Conservation (phyloP, 306 rosid genomes). For the Vigna hirtella region DNA sequence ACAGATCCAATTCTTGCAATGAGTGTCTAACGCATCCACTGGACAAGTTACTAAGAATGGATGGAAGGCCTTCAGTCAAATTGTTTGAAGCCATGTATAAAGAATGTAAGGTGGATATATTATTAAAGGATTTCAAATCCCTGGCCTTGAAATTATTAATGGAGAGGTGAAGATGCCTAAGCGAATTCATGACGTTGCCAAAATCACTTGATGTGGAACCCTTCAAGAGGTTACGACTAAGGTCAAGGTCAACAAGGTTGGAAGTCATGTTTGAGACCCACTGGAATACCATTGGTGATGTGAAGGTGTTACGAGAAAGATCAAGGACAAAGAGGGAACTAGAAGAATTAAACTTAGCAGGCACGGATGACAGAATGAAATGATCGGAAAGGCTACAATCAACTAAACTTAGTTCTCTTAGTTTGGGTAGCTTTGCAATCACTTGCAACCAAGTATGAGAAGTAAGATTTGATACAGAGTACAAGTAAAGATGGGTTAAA, state of each 20-base stretch:
- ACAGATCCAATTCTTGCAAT: background rate
- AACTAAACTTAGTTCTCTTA: too few species aligned
- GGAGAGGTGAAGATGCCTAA: constrained; percentile 31
- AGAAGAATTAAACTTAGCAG: too few species aligned
- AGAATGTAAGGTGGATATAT: constrained; percentile 22
- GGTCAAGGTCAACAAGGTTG: constrained; percentile 36
- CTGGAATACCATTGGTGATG: constrained; percentile 22
- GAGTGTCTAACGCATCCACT: constrained; percentile 38
- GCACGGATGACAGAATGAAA: too few species aligned
- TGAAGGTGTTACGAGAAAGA: background rate
- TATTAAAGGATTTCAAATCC: background rate
- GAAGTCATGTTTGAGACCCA: constrained; percentile 39
- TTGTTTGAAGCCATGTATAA: rapidly evolving
- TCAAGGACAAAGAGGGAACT: background rate
- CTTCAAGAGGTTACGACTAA: background rate
- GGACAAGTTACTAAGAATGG: constrained; percentile 28
- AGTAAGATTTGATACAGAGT: too few species aligned
- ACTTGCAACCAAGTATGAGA: too few species aligned
- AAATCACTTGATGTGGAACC: constrained; percentile 20
- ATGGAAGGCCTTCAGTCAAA: background rate
- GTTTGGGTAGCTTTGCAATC: too few species aligned
- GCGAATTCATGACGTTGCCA: background rate
- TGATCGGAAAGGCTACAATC: constrained; percentile 5
- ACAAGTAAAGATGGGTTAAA: background rate
- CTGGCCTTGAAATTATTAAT: background rate